Evolutionary conservation across 768 basidiomycete genomes (phyloP).

Genomic region (Termitomyces sp.): DNA sequence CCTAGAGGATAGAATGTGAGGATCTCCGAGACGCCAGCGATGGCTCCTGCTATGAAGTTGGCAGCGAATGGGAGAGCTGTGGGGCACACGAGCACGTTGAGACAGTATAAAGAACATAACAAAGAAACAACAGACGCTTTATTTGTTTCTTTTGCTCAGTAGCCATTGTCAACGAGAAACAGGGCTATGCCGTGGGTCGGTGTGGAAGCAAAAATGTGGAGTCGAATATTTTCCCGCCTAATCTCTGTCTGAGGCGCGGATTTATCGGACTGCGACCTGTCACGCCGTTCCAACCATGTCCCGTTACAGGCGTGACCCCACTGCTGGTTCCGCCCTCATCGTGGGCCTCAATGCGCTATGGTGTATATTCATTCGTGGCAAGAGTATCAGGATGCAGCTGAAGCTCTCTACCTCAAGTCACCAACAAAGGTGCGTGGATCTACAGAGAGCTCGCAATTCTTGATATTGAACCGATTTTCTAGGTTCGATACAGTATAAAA

Average conservation of each 20-base stretch:
- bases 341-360: constrained; percentile 52
- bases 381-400: constrained; percentile 86
- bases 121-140: constrained; percentile 9
- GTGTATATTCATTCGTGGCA: constrained; percentile 90
- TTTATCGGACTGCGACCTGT: constrained; percentile 16
- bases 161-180: constrained; percentile 13
- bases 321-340: constrained; percentile 13
- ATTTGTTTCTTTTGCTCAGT: constrained; percentile 26
- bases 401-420: constrained; percentile 74
- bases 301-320: constrained; percentile 17
- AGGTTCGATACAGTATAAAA: constrained; percentile 92
- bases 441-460: neutral
- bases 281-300: constrained; percentile 1
- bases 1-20: constrained; percentile 88
- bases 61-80: constrained; percentile 80
- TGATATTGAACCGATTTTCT: neutral
- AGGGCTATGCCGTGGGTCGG: neutral
- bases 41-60: constrained; percentile 93
- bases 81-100: constrained; percentile 5
- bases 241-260: constrained; percentile 11
- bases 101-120: neutral
- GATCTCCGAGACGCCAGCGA: constrained; percentile 86
- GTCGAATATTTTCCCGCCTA: constrained; percentile 3
- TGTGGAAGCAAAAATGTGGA: constrained; percentile 2
- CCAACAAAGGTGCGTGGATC: constrained; percentile 59